Base-by-base conservation (phyloP, 441 rosid species). In the Erysimum pusillum region DNA sequence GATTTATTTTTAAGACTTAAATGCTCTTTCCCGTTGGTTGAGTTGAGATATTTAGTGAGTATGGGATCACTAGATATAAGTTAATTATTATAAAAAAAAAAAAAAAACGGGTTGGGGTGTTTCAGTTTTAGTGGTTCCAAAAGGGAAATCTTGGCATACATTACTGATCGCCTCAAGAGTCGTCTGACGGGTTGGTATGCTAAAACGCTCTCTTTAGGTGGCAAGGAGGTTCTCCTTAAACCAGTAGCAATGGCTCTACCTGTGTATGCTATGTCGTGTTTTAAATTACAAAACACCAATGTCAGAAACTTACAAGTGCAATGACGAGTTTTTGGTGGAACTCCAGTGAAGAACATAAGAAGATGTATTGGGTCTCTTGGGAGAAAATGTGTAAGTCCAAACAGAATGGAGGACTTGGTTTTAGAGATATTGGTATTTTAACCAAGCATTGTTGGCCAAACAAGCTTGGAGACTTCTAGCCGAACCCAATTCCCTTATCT, bases 101-200 rank as follows among this genome's bases (percentile, higher is more conserved):
- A 22, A 1, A 22, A 22, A 1, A 22, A 22, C 2, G 25, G 25
- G 25, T 22, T 22, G 25, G 25, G 25, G 25, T 22, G 25, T 22
- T 22, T 22, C 25, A 22, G n/a, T n/a, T n/a, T n/a, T n/a, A n/a
- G n/a, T n/a, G n/a, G n/a, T n/a, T n/a, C n/a, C n/a, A n/a, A n/a
- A n/a, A n/a, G n/a, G n/a, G n/a, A n/a, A n/a, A n/a, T n/a, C n/a
- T n/a, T n/a, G n/a, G n/a, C 6, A 0, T 57, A 31, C 4, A 32
- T n/a, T 0, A 7, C 12, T 0, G 13, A 57, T 0, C n/a, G 1
- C 7, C 4, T 57, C 0, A 57, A 32, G 8, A n/a, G 1, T 4
- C 3, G 2, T 7, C 0, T 14, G 0, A 2, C 11, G 0, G 13
- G 62, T 1, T 57, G 20, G 62, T 57, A 28, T n/a, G 39, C 3